Conservation (phyloP, 164 flowering plant genomes). For the Warburgia ugandensis region DNA sequence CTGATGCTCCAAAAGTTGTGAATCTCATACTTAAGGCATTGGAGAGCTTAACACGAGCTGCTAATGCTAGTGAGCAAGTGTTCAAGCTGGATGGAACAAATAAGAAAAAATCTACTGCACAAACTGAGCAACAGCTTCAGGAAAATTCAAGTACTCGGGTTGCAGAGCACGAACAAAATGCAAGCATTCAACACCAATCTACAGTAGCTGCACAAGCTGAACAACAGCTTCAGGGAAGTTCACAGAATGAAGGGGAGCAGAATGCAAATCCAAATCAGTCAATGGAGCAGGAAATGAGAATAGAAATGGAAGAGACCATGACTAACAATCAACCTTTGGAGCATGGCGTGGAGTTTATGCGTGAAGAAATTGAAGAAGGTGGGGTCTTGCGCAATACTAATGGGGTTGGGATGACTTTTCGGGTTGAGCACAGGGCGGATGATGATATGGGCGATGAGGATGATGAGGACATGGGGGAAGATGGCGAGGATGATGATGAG, state of each 20-base stretch:
- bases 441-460: conserved; percentile 86
- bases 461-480: conserved; percentile 79
- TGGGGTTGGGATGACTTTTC: conserved; percentile 66
- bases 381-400: conserved; percentile 32
- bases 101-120: conserved; percentile 46
- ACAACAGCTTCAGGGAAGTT: conserved; percentile 30
- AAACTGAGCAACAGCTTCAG: conserved; percentile 40
- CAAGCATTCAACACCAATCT: conserved; percentile 26
- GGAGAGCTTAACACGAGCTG: conserved; percentile 84
- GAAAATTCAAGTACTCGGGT: conserved; percentile 23
- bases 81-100: conserved; percentile 46
- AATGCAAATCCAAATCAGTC: conserved; percentile 29
- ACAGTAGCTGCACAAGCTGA: conserved; percentile 25
- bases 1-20: conserved; percentile 74
- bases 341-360: conserved; percentile 56
- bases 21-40: conserved; percentile 76
- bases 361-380: conserved; percentile 67
- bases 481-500: conserved; percentile 68
- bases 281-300: conserved; percentile 50
- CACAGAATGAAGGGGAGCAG: conserved; percentile 32
- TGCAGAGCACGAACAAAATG: conserved; percentile 29
- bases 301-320: conserved; percentile 41
- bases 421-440: conserved; percentile 59
- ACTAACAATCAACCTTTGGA: conserved; percentile 34
- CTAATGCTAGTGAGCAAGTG: conserved; percentile 74